Conservation (phyloP, 331 rosid species). For the Phaseolus coccineus region DNA sequence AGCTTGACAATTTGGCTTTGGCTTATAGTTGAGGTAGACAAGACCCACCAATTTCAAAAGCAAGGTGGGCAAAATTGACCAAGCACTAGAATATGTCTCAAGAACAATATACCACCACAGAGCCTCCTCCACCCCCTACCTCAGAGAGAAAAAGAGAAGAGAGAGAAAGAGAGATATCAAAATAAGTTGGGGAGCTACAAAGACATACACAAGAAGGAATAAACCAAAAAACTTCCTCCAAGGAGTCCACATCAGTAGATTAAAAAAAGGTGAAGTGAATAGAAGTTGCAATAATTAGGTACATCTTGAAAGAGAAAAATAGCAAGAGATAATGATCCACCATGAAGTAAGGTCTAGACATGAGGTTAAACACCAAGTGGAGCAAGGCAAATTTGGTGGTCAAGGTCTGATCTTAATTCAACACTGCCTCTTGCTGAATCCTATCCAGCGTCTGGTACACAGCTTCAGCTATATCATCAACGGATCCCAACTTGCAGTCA, state of each 20-base stretch:
- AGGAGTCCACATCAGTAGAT: conserved; percentile 45
- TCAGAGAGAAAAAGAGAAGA: conserved; percentile 1
- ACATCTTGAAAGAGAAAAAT: conserved; percentile 38
- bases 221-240: conserved; percentile 50
- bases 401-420: conserved; percentile 42
- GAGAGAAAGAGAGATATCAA: conserved; percentile 8
- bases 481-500: conserved; percentile 84
- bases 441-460: conserved; percentile 67
- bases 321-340: conserved; percentile 27
- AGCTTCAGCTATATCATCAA: conserved; percentile 90
- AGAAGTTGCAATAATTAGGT: conserved; percentile 51
- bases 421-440: conserved; percentile 71
- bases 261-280: conserved; percentile 45
- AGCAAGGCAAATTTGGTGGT: conserved; percentile 17
- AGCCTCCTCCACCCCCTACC: conserved; percentile 21
- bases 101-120: conserved; percentile 28
- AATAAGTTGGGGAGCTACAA: conserved; percentile 19
- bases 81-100: conserved; percentile 39
- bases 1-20: conserved; percentile 44
- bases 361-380: conserved; percentile 32
- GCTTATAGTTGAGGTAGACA: conserved; percentile 42
- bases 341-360: conserved; percentile 20
- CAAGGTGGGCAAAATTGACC: conserved; percentile 48
- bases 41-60: conserved; percentile 39
- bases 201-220: conserved; percentile 43